Base-by-base conservation (phyloP, 768 basidiomycete species). In the Termitomyces heimii region DNA sequence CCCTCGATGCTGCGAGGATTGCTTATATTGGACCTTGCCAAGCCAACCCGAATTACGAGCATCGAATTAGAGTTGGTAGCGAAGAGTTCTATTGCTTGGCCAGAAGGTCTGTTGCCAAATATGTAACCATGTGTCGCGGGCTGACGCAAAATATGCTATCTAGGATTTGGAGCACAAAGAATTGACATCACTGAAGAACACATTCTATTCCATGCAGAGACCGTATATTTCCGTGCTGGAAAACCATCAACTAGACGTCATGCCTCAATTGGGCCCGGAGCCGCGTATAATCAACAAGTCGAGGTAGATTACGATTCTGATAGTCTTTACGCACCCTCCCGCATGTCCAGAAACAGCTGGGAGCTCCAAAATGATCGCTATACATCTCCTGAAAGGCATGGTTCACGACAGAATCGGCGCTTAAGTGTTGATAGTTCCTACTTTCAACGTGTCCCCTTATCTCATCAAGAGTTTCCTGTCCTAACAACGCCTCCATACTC, bases 61-160 rank as follows among this genome's bases (percentile, higher is more conserved):
- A 94, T 99, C 56, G 86, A 87, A 55, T 76, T 97, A 39, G 83
- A 86, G 67, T 73, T 99, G 22, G 76, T 84, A 45, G 94, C 90
- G 3, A 87, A 77, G 57, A 77, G 86, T 3, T 72, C 77, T 24
- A 89, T 86, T 4, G 80, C 84, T 37, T 97, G 93, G 88, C 85
- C 88, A 2, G 94, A 97, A 80, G 92, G 95, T 94, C 59, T 52
- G 78, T 13, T 35, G 45, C 32, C 40, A 10, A 40, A 40, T 45
- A 54, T n/a, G n/a, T n/a, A 22, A 54, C 10, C 54, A 54, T 31
- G 12, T 6, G n/a, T 14, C 12, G 34, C 32, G 20, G 16, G 34
- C 29, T 60, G 45, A 52, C 40, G 32, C 34, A 29, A 37, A 32
- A 13, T 26, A 24, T 40, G 37, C 14, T 22, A 24, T 26, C 32